Base-by-base conservation (phyloP, 345 rosid species). In the Erucastrum elatum region DNA sequence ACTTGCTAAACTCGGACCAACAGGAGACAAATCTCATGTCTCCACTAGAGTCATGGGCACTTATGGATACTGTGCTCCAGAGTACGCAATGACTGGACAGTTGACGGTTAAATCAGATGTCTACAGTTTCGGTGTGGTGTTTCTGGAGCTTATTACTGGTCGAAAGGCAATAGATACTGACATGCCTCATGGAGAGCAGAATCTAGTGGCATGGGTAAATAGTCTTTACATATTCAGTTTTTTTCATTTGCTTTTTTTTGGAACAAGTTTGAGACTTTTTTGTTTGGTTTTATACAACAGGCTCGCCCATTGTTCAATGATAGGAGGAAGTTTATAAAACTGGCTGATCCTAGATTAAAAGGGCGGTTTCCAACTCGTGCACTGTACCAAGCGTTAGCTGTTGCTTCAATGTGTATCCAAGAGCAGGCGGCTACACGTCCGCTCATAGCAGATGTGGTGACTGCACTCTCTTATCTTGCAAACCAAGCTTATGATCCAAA, bases 31-130 rank as follows among this genome's bases (percentile, higher is more conserved):
- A 77, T 95, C 99, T 5, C 99, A 93, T 80, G 98, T 95, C 78
- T 95, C 99, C 72, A 95, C 99, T 62, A 87, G 99, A 81, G 99
- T 96, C 53, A 96, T 93, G 99, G 99, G 98, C 33, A 96, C 99
- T 26, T 96, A 96, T 64, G 99, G 99, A 35, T 93, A 96, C 64
- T 96, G 99, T 86, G 99, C 99, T 80, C 99, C 98, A 0, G 98
- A 96, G 81, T 96, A 96, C 70, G 98, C 99, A 80, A 96, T 96
- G 99, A 96, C 99, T 1, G 99, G 99, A 41, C 99, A 95, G 60
- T 83, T 95, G 72, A 95, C 99, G 0, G 96, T 93, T 17, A 95
- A 95, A 78, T 95, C 98, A 64, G 98, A 95, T 44, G 98, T 93
- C 8, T 95, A 95, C 73, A 93, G 99, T 81, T 95, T 95, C 27